Evolutionary conservation across 768 basidiomycete species (phyloP).

Genomic region (Russula griseocarnosa): DNA sequence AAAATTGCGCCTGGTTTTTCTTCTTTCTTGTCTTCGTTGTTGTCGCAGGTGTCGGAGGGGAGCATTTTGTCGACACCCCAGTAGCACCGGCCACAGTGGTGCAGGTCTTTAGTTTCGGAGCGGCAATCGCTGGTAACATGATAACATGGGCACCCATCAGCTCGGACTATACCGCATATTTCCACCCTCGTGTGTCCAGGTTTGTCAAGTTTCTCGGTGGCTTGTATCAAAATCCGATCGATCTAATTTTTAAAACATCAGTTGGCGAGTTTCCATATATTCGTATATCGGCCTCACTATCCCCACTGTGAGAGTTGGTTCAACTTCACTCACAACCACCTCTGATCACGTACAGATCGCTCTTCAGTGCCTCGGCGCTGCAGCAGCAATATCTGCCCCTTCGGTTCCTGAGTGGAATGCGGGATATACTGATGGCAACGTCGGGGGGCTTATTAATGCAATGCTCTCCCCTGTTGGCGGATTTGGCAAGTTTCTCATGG

Average conservation of each 20-base stretch:
- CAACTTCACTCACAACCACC: slow-evolving; percentile 15
- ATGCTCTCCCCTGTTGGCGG: slow-evolving; percentile 57
- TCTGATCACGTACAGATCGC: slow-evolving; percentile 32
- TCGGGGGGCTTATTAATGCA: slow-evolving; percentile 62
- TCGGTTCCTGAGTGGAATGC: slow-evolving; percentile 52
- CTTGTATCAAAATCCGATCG: background rate
- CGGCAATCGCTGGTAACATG: slow-evolving; percentile 68
- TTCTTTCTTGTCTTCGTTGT: slow-evolving; percentile 70
- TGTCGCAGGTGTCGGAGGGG: slow-evolving; percentile 67
- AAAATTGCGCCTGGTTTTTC: slow-evolving; percentile 72
- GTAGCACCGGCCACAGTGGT: slow-evolving; percentile 51
- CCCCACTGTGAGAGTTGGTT: slow-evolving; percentile 46
- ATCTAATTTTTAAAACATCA: slow-evolving; percentile 28
- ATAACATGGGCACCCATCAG: slow-evolving; percentile 58
- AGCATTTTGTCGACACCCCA: slow-evolving; percentile 52
- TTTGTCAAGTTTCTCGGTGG: slow-evolving; percentile 30
- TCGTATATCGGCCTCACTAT: slow-evolving; percentile 61
- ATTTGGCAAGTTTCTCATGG: slow-evolving; percentile 69
- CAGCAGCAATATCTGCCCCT: slow-evolving; percentile 55
- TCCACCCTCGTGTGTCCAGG: slow-evolving; percentile 55
- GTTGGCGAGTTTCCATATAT: slow-evolving; percentile 58
- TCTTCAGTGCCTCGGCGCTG: slow-evolving; percentile 61
- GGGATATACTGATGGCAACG: slow-evolving; percentile 50
- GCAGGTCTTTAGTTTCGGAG: slow-evolving; percentile 59
- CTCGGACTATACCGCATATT: slow-evolving; percentile 76